Conservation (phyloP, 1,284 basidiomycete species). For the Pseudozyma thailandica region DNA sequence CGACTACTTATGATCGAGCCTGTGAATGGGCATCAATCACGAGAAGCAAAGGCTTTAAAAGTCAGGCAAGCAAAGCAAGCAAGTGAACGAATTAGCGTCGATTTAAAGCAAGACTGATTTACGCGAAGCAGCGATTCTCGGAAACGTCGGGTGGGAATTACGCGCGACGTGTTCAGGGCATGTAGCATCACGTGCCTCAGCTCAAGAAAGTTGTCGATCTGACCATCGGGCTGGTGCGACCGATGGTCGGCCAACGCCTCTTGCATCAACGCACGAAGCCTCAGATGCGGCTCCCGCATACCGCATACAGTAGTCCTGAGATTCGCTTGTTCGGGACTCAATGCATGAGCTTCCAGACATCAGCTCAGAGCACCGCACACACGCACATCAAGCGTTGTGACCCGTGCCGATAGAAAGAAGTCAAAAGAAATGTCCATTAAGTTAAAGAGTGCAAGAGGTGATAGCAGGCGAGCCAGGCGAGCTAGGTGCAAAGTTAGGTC, state of each 20-base stretch:
- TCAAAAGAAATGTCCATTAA: conserved; percentile 39
- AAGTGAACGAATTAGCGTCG: background rate
- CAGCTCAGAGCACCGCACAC: background rate
- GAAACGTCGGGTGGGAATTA: background rate
- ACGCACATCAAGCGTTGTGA: too few species aligned
- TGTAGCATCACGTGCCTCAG: conserved; percentile 20
- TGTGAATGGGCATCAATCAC: too few species aligned
- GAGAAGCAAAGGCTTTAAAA: too few species aligned
- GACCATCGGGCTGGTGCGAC: background rate
- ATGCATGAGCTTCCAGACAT: too few species aligned
- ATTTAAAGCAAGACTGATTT: conserved; percentile 9
- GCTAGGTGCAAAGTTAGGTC: too few species aligned
- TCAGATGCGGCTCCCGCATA: too few species aligned
- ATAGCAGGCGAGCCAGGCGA: too few species aligned
- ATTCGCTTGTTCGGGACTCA: too few species aligned
- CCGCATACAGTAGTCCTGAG: too few species aligned
- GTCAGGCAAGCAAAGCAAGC: too few species aligned
- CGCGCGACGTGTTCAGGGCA: conserved; percentile 27
- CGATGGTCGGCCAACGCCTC: background rate
- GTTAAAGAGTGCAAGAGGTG: background rate
- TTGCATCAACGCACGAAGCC: background rate
- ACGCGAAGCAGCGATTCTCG: conserved; percentile 10
- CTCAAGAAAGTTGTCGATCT: background rate
- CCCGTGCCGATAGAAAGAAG: background rate
- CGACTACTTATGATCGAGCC: too few species aligned